These are phyloP conservation scores for Nakataea oryzae DNA, from an alignment of 2,329 filamentous ascomycete species.

Conservation along the genomic window DNA sequence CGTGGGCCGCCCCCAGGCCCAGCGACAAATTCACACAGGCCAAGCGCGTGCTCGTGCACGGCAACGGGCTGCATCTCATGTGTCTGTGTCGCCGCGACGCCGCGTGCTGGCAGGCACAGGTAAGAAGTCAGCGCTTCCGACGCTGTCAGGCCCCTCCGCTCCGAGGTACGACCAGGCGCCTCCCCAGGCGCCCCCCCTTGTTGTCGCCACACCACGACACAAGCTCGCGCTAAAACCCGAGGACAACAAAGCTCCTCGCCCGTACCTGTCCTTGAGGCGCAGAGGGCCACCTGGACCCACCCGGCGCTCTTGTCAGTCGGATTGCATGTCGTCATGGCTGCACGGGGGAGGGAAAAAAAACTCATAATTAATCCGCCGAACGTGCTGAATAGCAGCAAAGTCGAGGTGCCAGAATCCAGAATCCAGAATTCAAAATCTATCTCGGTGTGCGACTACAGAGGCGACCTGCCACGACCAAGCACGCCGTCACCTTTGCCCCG, in stretches of 20 bases:
- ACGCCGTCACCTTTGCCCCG: not conserved
- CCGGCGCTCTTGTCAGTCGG: too few species aligned
- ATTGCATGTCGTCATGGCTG: not conserved
- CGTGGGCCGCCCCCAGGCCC: not conserved
- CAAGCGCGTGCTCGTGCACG: too few species aligned
- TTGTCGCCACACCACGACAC: not conserved
- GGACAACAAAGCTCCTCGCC: not conserved
- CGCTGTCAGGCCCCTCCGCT: not conserved
- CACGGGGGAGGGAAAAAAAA: not conserved
- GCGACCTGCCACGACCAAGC: not conserved
- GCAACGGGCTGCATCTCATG: too few species aligned
- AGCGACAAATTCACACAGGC: not conserved
- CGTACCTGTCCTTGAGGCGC: too few species aligned
- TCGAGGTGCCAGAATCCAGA: too few species aligned
- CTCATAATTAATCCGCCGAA: too few species aligned
- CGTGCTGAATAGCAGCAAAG: too few species aligned
- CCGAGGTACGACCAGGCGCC: too few species aligned
- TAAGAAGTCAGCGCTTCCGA: not conserved
- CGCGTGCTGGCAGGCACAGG: not conserved
- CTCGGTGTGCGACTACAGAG: not conserved
- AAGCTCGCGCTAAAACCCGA: not conserved
- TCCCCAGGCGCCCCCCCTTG: too few species aligned
- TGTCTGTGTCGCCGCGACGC: too few species aligned
- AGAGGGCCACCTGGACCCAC: not conserved
- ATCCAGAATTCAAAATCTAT: not conserved